Conservation (phyloP, 257 asterid genomes). For the Nicotiana undulata region DNA sequence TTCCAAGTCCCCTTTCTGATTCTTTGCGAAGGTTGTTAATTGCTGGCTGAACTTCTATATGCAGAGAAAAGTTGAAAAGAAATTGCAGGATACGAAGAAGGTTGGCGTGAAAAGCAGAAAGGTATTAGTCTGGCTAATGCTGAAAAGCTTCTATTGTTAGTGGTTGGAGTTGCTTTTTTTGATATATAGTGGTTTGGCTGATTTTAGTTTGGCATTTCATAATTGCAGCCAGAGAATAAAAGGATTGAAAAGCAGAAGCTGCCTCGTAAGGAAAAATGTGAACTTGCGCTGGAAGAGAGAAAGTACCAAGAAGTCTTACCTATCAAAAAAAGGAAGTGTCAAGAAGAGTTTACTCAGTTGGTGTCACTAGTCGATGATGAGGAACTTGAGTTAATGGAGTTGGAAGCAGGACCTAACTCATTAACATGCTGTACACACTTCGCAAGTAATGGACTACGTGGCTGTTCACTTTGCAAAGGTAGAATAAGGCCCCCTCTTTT, state of each 20-base stretch:
- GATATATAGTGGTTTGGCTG: not conserved
- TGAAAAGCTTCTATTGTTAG: not conserved
- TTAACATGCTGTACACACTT: conserved; percentile 75
- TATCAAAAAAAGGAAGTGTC: conserved; percentile 20
- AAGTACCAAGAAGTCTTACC: conserved; percentile 35
- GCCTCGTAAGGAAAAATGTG: conserved; percentile 57
- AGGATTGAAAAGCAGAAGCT: conserved; percentile 39
- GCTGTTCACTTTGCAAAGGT: conserved; percentile 99
- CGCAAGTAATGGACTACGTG: conserved; percentile 48
- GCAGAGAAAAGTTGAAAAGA: conserved; percentile 64
- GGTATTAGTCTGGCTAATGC: conserved; percentile 23
- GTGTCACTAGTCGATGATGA: conserved; percentile 72
- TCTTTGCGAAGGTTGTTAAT: conserved; percentile 5
- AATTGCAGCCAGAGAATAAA: conserved; percentile 44
- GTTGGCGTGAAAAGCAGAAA: conserved; percentile 44
- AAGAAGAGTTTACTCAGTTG: conserved; percentile 36
- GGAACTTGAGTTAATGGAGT: conserved; percentile 85
- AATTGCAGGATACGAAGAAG: conserved; percentile 56
- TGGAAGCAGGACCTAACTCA: conserved; percentile 76
- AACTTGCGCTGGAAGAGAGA: conserved; percentile 53
- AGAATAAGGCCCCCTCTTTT: not conserved
- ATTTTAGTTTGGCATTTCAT: conserved; percentile 14
- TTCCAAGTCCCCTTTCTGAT: conserved; percentile 5
- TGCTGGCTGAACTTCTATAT: conserved; percentile 14
- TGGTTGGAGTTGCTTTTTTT: not conserved